Base-by-base conservation (phyloP, 345 rosid genomes). In the Linum lewisii region DNA sequence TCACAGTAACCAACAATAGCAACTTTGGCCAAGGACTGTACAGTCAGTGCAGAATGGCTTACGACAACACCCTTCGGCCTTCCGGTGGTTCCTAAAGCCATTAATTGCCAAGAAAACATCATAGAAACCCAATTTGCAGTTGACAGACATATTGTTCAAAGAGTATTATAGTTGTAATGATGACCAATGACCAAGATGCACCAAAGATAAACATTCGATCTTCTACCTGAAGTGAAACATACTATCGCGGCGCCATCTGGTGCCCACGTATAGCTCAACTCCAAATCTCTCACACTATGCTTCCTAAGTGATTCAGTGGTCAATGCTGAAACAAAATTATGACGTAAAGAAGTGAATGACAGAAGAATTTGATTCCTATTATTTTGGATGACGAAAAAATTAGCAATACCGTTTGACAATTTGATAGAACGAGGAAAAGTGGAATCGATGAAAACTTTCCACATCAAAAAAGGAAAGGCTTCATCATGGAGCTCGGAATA, bases 151-250 rank as follows among this genome's bases (percentile, higher is more conserved):
- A 6, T 26, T 26, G 32, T 26, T 26, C 32, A 26, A n/a, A n/a
- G n/a, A 34, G 38, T 11, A 34, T 34, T 11, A 34, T 34, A 34
- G 38, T 34, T 38, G 45, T 26, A 26, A 26, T 26, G 32, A 2
- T 26, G 32, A 6, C 6, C 32, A 26, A 26, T 26, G 32, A 6
- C 32, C 32, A 2, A 26, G 3, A 32, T 59, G 15, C 26, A 69
- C 62, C 44, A 34, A 22, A 24, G 25, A 62, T 51, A 25, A n/a
- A 19, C 2, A 21, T 49, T 58, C 52, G 51, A 36, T 19, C 26
- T 6, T 56, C 2, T 79, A 83, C 98, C 95, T 24, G 90, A 86
- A 66, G 91, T 92, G 70, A 92, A 92, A 77, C 95, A 92, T 66
- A 88, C 81, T 55, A 92, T 20, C 5, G 74, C 86, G 58, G 89